phyloP scores from a whole-genome alignment of 768 basidiomycete genomes.

The Leccinum sublutescens region DNA sequence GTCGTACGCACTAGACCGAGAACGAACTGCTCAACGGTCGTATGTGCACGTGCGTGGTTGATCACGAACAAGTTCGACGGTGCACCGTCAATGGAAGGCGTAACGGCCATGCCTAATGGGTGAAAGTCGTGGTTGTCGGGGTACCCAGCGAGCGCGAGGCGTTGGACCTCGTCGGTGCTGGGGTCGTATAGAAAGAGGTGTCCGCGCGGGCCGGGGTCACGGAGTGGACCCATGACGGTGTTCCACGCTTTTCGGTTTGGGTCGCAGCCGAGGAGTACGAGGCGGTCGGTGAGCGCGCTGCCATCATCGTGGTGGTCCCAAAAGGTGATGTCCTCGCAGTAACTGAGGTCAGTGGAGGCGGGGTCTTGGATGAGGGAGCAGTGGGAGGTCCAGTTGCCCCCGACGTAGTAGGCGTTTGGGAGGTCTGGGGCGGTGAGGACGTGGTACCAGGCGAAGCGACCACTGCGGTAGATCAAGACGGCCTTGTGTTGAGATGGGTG shows the following conservation, averaged over 20 bases:
- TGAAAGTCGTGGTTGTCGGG: slow-evolving; percentile 65
- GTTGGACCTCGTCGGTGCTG: slow-evolving; percentile 31
- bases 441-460: slow-evolving; percentile 38
- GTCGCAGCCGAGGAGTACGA: slow-evolving; percentile 44
- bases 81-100: slow-evolving; percentile 47
- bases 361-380: slow-evolving; percentile 43
- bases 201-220: slow-evolving; percentile 55
- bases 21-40: slow-evolving; percentile 67
- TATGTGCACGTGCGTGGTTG: slow-evolving; percentile 62
- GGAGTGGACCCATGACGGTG: slow-evolving; percentile 71
- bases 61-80: slow-evolving; percentile 60
- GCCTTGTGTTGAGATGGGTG: slow-evolving; percentile 31
- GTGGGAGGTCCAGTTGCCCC: slow-evolving; percentile 46
- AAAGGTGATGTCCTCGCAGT: slow-evolving; percentile 65
- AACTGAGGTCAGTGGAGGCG: slow-evolving; percentile 32
- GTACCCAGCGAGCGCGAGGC: slow-evolving; percentile 48
- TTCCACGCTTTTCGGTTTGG: slow-evolving; percentile 61
- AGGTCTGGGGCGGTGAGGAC: slow-evolving; percentile 44
- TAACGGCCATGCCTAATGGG: slow-evolving; percentile 63
- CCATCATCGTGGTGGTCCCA: slow-evolving; percentile 51
- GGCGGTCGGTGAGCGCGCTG: slow-evolving; percentile 39
- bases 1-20: slow-evolving; percentile 44
- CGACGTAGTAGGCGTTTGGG: slow-evolving; percentile 49
- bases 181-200: slow-evolving; percentile 56
- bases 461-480: slow-evolving; percentile 44